Base-by-base conservation (phyloP, 352 stramenopile genomes). In the Pythium brachiatum region DNA sequence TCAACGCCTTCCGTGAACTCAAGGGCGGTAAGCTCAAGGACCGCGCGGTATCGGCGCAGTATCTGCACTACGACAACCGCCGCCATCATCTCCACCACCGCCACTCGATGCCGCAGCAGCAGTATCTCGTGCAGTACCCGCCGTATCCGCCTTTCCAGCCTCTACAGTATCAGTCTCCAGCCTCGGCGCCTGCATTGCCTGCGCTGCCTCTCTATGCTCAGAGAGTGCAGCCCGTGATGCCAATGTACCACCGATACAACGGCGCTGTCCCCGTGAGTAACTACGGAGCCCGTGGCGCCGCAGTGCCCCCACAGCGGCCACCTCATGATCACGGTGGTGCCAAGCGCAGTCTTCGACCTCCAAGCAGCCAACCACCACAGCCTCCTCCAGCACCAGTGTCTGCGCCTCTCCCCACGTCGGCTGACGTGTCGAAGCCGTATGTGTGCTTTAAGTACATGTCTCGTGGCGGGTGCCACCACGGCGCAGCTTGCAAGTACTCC, bases 401-500 rank as follows among this genome's bases (percentile, higher is more conserved):
- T 26, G 54, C 54, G 13, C 41, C 54, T 26, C 3, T 21, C 4
- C 38, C 32, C 13, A 1, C 23, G 5, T 26, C 32, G 3, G n/a
- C 34, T 23, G 23, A 46, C 7, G 9, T 20, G 36, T 23, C 34
- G 12, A 25, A 53, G 23, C 27, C 26, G 29, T 16, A 27, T 2
- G 50, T 56, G 1, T 90, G 81, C 53, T 61, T 76, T 7, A 79
- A 79, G 47, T 89, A 88, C 53, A 26, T 70, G 3, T 66, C 70
- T 0, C 61, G 62, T 25, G 79, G 74, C 20, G 73, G 51, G 6
- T 93, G 84, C 36, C 32, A 26, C 3, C 91, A 84, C 29, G 84
- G 82, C 5, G 48, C 57, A 31, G 74, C 72, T 15, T 93, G 84
- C 57, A 81, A 64, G 43, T 93, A 77, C 46, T 85, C 75, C 0